Percentiles rank a stretch among this genome's conserved stretches.
These are phyloP conservation scores for Sporothrix euskadiensis DNA, from an alignment of 2,329 filamentous ascomycete genomes.

Conservation along the genomic window DNA sequence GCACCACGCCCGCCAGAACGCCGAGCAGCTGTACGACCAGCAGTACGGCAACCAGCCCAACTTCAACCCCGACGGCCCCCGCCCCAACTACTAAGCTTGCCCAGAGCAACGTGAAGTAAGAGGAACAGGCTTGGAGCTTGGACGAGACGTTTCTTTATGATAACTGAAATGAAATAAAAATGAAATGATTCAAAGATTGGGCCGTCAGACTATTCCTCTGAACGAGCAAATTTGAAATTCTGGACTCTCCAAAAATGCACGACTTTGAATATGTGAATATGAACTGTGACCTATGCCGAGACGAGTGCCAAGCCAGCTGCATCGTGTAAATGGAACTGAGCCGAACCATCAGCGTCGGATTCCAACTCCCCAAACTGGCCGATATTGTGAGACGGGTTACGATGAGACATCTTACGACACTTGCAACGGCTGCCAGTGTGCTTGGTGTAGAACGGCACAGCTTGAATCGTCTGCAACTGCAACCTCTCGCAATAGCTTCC, in stretches of 20 bases:
- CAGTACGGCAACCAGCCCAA: slow-evolving; percentile 57
- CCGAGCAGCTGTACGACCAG: slow-evolving; percentile 60
- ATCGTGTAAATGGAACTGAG: background rate
- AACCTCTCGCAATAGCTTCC: background rate
- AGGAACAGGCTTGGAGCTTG: background rate
- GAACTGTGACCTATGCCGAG: background rate
- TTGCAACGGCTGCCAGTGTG: background rate
- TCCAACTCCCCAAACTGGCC: background rate
- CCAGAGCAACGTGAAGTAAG: too few relatives aligned
- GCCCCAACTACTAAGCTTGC: slow-evolving; percentile 23
- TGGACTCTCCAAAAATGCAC: background rate
- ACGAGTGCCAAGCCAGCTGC: background rate
- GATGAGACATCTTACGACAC: background rate
- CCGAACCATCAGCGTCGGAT: background rate
- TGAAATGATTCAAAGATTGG: background rate
- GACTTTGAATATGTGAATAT: background rate
- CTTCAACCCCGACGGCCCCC: slow-evolving; percentile 50
- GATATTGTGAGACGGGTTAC: background rate
- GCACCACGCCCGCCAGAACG: slow-evolving; percentile 59
- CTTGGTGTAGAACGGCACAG: background rate
- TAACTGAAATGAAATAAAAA: slow-evolving; percentile 17
- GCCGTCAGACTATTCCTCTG: slow-evolving; percentile 2
- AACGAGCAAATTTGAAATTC: background rate
- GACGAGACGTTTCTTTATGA: background rate
- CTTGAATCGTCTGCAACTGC: background rate